phyloP scores from a whole-genome alignment of 345 rosid genomes.

The Rubroshorea leprosula region DNA sequence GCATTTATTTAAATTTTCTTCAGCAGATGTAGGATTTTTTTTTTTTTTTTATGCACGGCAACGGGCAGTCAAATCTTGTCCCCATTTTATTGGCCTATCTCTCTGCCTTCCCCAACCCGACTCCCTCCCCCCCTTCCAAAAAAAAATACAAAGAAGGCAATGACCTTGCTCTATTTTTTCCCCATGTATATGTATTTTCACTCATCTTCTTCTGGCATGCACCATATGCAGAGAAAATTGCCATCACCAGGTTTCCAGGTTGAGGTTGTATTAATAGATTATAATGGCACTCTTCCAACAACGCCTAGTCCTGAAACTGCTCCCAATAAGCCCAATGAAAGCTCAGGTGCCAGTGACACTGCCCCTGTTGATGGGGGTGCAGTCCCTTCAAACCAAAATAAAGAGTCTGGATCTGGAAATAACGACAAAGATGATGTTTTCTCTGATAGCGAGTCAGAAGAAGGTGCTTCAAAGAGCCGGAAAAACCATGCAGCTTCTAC shows the following conservation, averaged over 20 bases:
- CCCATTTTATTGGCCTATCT: too few relatives aligned
- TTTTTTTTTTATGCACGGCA: too few relatives aligned
- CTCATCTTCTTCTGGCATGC: slow-evolving; percentile 9
- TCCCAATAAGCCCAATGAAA: slow-evolving; percentile 34
- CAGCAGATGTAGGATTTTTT: too few relatives aligned
- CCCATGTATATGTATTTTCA: background rate
- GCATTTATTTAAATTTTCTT: too few relatives aligned
- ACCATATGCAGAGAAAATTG: slow-evolving; percentile 59
- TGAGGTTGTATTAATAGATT: slow-evolving; percentile 65
- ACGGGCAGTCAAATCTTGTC: too few relatives aligned
- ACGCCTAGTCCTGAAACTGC: slow-evolving; percentile 27
- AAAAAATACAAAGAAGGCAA: too few relatives aligned
- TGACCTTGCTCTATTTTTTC: background rate
- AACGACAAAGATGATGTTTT: slow-evolving; percentile 67
- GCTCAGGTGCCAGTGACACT: slow-evolving; percentile 26
- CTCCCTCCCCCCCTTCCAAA: too few relatives aligned
- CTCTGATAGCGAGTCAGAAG: slow-evolving; percentile 61
- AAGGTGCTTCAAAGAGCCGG: slow-evolving; percentile 28
- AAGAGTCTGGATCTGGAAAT: slow-evolving; percentile 31
- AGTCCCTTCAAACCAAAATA: slow-evolving; percentile 33
- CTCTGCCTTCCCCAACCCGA: too few relatives aligned
- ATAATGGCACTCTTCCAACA: slow-evolving; percentile 26
- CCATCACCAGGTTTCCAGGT: slow-evolving; percentile 85
- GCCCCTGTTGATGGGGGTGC: slow-evolving; percentile 25
- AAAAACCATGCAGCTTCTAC: slow-evolving; percentile 27